These are phyloP conservation scores for Penicillium palitans DNA, from an alignment of 2,329 filamentous ascomycete genomes.

Conservation along the genomic window DNA sequence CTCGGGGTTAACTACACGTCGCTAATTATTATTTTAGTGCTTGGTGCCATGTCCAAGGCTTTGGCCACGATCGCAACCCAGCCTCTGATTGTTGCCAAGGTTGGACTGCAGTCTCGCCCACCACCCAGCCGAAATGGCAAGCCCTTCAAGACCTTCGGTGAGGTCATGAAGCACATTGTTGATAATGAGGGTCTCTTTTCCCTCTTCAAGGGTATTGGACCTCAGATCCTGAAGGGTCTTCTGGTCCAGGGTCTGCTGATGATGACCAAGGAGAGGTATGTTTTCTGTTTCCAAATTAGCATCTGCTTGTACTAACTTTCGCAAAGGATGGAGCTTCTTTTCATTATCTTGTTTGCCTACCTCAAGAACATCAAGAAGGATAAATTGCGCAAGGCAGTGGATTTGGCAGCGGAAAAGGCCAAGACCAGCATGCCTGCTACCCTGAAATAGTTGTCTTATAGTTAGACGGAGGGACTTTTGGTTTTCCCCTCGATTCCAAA, in stretches of 20 bases:
- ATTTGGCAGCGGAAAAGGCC: slow-evolving; percentile 62
- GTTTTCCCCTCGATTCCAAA: slow-evolving; percentile 4
- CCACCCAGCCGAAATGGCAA: slow-evolving; percentile 81
- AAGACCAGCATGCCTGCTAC: slow-evolving; percentile 53
- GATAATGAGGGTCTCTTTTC: slow-evolving; percentile 78
- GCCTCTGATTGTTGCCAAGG: slow-evolving; percentile 95
- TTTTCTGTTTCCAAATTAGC: background rate
- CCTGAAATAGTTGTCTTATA: slow-evolving; percentile 44
- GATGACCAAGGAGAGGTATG: slow-evolving; percentile 96
- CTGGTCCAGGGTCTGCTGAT: slow-evolving; percentile 94
- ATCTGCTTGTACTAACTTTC: slow-evolving; percentile 13
- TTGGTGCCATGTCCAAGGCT: slow-evolving; percentile 90
- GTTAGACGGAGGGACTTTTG: slow-evolving; percentile 12
- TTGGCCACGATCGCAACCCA: slow-evolving; percentile 90
- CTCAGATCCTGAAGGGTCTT: slow-evolving; percentile 89
- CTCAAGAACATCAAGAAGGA: slow-evolving; percentile 68
- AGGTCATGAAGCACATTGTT: slow-evolving; percentile 94
- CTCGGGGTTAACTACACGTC: background rate
- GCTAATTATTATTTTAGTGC: slow-evolving; percentile 55
- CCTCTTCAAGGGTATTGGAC: slow-evolving; percentile 96
- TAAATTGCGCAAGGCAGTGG: slow-evolving; percentile 67
- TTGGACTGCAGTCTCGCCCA: slow-evolving; percentile 90
- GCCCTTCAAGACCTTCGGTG: slow-evolving; percentile 87
- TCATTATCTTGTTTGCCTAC: slow-evolving; percentile 82
- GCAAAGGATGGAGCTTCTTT: slow-evolving; percentile 77